phyloP scores from a whole-genome alignment of 768 basidiomycete species.

The Gloeostereum incarnatum region DNA sequence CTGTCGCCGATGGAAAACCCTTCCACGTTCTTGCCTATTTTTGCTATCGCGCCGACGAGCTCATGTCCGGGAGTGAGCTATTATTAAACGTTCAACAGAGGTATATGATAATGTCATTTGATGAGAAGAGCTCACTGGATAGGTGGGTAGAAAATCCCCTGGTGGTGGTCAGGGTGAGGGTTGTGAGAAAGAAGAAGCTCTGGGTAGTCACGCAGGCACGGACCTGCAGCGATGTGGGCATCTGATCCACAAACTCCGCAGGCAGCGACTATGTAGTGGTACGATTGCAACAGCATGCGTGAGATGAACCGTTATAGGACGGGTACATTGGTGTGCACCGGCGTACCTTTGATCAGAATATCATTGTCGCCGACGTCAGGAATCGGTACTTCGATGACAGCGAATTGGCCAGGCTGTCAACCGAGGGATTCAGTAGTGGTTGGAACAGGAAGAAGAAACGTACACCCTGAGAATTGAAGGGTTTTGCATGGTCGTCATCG shows the following conservation, averaged over 20 bases:
- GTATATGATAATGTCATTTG: not conserved
- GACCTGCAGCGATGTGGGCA: not conserved
- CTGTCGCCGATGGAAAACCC: conserved; percentile 32
- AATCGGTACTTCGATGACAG: not conserved
- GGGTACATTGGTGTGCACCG: conserved; percentile 12
- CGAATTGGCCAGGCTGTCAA: not conserved
- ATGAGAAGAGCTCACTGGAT: not conserved
- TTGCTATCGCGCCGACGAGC: conserved; percentile 28
- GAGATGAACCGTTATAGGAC: not conserved
- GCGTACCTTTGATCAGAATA: conserved; percentile 1
- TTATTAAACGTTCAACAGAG: not conserved
- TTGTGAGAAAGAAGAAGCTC: not conserved
- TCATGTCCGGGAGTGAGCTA: conserved; percentile 11
- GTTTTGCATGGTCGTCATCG: no score
- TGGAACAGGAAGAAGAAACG: no score
- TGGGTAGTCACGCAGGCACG: not conserved
- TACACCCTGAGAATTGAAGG: no score
- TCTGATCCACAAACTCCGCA: not conserved
- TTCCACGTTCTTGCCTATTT: conserved; percentile 29
- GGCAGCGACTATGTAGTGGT: not conserved
- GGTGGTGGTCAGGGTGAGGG: no score
- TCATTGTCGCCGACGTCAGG: conserved; percentile 1
- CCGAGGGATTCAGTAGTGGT: no score
- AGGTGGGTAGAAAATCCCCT: no score
- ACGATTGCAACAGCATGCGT: not conserved